Evolutionary conservation across 2,329 filamentous ascomycete species (phyloP), one percentile per base, ranked within the genome.

Genomic region (Talaromyces sp.): DNA sequence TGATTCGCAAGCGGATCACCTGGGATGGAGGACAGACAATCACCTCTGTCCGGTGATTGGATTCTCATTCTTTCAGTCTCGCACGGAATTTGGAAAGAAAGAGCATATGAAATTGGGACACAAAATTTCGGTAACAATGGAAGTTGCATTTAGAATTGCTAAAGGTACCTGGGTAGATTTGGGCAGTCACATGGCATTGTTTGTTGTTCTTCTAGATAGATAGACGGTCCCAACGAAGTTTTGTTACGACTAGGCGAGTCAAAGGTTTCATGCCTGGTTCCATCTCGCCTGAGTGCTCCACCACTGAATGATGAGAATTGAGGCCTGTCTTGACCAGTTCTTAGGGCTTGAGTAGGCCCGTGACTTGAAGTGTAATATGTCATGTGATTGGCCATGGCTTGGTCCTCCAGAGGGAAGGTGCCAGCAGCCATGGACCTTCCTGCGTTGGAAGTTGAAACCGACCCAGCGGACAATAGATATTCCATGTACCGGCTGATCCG

Each of bases 11-110:
- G 57, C 58, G 68, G 5, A 62, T 69, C n/a, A 69, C 67, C 5
- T 69, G 66, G 67, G 68, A 68, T 55, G 68, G 68, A 13, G 68
- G 68, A 10, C 59, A 64, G 22, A 66, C 68, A 6, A 68, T 69
- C 59, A 61, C 63, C 30, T 63, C 60, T 51, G 57, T 68, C 58
- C 64, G 63, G 17, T 68, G 51, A 62, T 22, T 27, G 7, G 3
- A 8, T 33, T 33, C 10, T 33, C 15, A n/a, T 51, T 27, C 4
- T 51, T 27, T 4, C 13, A 2, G 44, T 51, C 44, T 51, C 19
- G 25, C 19, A 51, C 19, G 25, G 13, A 25, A 51, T 25, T 51
- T 51, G 19, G 25, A 51, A 49, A 51, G 44, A 13, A 22, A 25
- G 6, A 51, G 44, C 44, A 27, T 15, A 27, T 22, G 44, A 10